Evolutionary conservation across 1,139 yeast genomes (phyloP).

Genomic region (Casaregolazyma suthepensis): DNA sequence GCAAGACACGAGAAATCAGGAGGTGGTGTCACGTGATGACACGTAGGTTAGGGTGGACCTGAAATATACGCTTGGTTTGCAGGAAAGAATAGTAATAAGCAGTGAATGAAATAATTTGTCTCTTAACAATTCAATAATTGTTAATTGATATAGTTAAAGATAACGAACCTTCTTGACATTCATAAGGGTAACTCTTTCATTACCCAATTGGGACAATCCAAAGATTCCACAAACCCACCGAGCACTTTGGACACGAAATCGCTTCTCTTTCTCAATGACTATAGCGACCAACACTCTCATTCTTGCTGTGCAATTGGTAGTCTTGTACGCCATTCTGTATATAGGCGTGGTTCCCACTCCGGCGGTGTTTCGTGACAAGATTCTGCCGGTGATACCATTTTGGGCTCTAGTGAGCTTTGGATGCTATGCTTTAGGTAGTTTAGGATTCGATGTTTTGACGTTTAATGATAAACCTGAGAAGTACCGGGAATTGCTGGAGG

Average conservation of each 20-base stretch:
- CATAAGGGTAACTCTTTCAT: too few species aligned
- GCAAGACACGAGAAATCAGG: too few species aligned
- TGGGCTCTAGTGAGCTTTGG: slow-evolving; percentile 71
- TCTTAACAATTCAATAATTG: too few species aligned
- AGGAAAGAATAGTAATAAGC: too few species aligned
- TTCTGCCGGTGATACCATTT: slow-evolving; percentile 64
- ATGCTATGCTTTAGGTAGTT: slow-evolving; percentile 61
- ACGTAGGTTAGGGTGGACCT: too few species aligned
- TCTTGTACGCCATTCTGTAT: slow-evolving; percentile 50
- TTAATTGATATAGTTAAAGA: too few species aligned
- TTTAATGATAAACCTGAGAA: slow-evolving; percentile 70
- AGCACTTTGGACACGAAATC: not conserved
- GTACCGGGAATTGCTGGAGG: slow-evolving; percentile 52
- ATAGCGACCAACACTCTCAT: slow-evolving; percentile 61
- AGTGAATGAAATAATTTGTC: too few species aligned
- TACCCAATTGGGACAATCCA: too few species aligned
- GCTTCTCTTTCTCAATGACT: slow-evolving; percentile 41
- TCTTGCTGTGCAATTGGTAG: slow-evolving; percentile 40
- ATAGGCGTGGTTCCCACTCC: slow-evolving; percentile 54
- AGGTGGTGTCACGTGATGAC: not conserved
- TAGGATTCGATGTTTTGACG: slow-evolving; percentile 66
- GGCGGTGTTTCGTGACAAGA: slow-evolving; percentile 44
- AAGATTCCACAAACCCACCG: not conserved
- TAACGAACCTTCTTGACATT: too few species aligned
- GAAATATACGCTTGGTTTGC: too few species aligned